Conservation (phyloP, 164 flowering plant species). For the Liquidambar formosana region DNA sequence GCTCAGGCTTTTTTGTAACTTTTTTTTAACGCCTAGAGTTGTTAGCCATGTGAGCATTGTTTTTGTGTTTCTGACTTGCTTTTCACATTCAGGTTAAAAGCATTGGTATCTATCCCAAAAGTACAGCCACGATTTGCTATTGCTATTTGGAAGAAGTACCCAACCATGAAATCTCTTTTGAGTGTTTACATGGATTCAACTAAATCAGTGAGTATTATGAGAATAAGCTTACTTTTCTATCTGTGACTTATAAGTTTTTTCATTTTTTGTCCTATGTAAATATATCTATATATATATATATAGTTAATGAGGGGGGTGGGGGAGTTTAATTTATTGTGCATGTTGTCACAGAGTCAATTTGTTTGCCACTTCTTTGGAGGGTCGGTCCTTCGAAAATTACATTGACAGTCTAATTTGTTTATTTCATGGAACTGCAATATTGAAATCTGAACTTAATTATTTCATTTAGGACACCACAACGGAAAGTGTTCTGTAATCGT, state of each 20-base stretch:
- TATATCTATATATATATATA: no score
- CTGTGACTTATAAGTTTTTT: background rate
- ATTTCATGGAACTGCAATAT: no score
- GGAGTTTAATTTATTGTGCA: background rate
- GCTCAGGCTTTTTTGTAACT: background rate
- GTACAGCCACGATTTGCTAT: constrained; percentile 94
- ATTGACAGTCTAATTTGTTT: background rate
- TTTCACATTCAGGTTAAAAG: constrained; percentile 68
- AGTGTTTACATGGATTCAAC: constrained; percentile 81
- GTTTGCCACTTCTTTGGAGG: background rate
- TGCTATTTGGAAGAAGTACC: constrained; percentile 92
- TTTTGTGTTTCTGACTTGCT: background rate
- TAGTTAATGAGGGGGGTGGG: no score
- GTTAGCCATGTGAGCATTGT: background rate
- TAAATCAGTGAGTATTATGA: constrained; percentile 67
- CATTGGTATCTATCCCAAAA: constrained; percentile 84
- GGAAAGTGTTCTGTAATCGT: no score
- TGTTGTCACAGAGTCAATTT: background rate
- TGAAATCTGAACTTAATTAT: no score
- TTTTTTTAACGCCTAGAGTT: background rate
- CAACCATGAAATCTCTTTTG: constrained; percentile 92
- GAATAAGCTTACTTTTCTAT: background rate
- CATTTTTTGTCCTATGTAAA: background rate
- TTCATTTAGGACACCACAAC: no score
- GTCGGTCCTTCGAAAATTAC: background rate